Evolutionary conservation across 2,329 filamentous ascomycete species (phyloP).

Genomic region (Alternaria incomplexa): DNA sequence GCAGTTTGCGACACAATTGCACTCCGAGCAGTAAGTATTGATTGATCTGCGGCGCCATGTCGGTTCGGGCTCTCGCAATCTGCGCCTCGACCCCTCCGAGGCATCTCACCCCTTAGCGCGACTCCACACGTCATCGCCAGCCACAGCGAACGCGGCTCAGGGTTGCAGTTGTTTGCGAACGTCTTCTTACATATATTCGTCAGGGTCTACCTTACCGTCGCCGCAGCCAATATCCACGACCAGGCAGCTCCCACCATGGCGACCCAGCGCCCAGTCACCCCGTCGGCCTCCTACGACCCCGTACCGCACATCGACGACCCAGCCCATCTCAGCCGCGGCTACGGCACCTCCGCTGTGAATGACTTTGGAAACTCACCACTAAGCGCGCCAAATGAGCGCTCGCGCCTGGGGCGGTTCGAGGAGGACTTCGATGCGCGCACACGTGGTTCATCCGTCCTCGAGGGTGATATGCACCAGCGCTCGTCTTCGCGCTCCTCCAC

Average conservation of each 20-base stretch:
- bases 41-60: constrained; percentile 23
- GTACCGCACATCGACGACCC: constrained; percentile 47
- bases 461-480: constrained; percentile 63
- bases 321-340: constrained; percentile 44
- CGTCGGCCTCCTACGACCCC: constrained; percentile 39
- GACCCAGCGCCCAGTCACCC: constrained; percentile 30
- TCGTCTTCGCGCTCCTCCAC: constrained; percentile 62
- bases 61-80: constrained; percentile 18
- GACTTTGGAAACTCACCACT: constrained; percentile 50
- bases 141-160: constrained; percentile 18
- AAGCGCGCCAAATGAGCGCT: constrained; percentile 29
- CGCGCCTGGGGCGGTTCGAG: constrained; percentile 62
- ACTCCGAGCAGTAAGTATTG: neutral
- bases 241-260: constrained; percentile 27
- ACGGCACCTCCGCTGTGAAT: constrained; percentile 35
- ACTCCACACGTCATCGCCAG: constrained; percentile 26
- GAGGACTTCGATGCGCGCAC: constrained; percentile 75
- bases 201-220: constrained; percentile 7
- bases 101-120: constrained; percentile 13
- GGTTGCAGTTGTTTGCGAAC: constrained; percentile 7
- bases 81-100: constrained; percentile 22
- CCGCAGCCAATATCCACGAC: constrained; percentile 2
- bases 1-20: neutral
- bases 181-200: constrained; percentile 11
- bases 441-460: constrained; percentile 69